phyloP scores from a whole-genome alignment of 768 basidiomycete genomes.

The Suillus occidentalis region DNA sequence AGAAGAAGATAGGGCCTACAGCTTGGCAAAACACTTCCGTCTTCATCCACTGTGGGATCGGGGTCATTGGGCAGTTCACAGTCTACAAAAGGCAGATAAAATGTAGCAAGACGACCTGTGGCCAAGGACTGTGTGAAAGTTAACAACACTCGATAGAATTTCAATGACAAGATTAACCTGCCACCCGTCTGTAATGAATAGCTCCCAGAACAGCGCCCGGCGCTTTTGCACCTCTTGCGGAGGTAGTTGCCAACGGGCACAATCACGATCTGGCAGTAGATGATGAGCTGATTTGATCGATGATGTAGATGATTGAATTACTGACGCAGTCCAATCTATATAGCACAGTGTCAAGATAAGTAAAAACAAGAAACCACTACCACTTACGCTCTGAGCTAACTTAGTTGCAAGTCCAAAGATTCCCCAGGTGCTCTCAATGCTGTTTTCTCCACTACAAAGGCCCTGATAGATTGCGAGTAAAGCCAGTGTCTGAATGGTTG shows the following conservation, averaged over 20 bases:
- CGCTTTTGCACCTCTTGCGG: constrained; percentile 69
- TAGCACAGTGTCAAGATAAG: constrained; percentile 1
- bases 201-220: constrained; percentile 69
- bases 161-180: constrained; percentile 44
- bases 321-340: constrained; percentile 68
- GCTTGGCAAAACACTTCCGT: constrained; percentile 56
- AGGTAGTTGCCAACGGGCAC: constrained; percentile 65
- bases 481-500: constrained; percentile 65
- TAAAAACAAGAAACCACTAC: not conserved
- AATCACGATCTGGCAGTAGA: constrained; percentile 58
- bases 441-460: constrained; percentile 63
- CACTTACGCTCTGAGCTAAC: constrained; percentile 65
- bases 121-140: constrained; percentile 36
- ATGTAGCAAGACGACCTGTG: constrained; percentile 67
- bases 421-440: constrained; percentile 69
- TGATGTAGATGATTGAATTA: constrained; percentile 16
- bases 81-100: constrained; percentile 70
- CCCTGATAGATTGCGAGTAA: constrained; percentile 75
- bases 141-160: not conserved
- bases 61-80: constrained; percentile 66
- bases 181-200: constrained; percentile 75
- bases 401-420: constrained; percentile 66
- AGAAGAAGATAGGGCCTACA: constrained; percentile 43
- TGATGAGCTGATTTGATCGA: constrained; percentile 15
- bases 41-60: constrained; percentile 56